phyloP scores from a whole-genome alignment of 1,284 basidiomycete genomes.

The Malassezia globosa region DNA sequence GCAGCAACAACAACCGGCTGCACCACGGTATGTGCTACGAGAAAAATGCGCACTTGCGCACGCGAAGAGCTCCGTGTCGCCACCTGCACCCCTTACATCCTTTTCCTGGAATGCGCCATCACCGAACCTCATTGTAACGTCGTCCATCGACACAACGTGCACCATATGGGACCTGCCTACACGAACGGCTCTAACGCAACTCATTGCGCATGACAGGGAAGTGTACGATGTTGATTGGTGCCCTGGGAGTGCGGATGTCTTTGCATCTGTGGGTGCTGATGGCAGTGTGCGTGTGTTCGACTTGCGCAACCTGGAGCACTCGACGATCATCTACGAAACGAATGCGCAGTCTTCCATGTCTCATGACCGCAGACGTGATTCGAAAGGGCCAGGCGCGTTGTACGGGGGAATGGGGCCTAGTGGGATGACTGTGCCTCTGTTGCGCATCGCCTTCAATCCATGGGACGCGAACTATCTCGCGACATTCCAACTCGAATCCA shows the following conservation, averaged over 20 bases:
- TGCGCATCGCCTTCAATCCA: slow-evolving; percentile 47
- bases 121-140: slow-evolving; percentile 45
- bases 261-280: slow-evolving; percentile 95
- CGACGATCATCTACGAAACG: slow-evolving; percentile 87
- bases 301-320: slow-evolving; percentile 86
- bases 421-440: slow-evolving; percentile 26
- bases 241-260: slow-evolving; percentile 93
- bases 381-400: too few species aligned
- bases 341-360: slow-evolving; percentile 19
- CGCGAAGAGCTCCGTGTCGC: slow-evolving; percentile 36
- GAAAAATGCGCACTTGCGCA: slow-evolving; percentile 44
- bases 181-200: slow-evolving; percentile 83
- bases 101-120: slow-evolving; percentile 46
- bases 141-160: slow-evolving; percentile 55
- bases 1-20: too few species aligned
- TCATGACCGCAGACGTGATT: slow-evolving; percentile 3
- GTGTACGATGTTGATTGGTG: slow-evolving; percentile 97
- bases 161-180: slow-evolving; percentile 81
- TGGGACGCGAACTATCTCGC: slow-evolving; percentile 48
- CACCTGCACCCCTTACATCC: slow-evolving; percentile 44
- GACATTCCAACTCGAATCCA: slow-evolving; percentile 43
- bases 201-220: slow-evolving; percentile 82
- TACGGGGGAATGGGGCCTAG: not conserved
- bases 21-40: slow-evolving; percentile 25
- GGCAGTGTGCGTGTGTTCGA: slow-evolving; percentile 94